These are phyloP conservation scores for Protea cynaroides DNA, from an alignment of 164 flowering plant genomes.

Conservation along the genomic window DNA sequence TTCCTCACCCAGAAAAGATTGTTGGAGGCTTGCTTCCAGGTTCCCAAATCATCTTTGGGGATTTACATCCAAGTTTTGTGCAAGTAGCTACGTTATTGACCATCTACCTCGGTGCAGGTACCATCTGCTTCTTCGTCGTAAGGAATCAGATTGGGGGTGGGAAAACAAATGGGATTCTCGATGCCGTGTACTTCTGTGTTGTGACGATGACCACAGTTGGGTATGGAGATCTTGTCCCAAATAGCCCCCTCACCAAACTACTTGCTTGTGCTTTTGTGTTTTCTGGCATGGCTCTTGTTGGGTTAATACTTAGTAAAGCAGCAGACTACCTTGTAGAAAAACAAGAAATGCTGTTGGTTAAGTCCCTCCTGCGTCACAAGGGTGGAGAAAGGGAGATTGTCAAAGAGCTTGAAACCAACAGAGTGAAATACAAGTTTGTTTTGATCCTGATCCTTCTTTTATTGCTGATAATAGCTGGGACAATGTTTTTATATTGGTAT, in stretches of 20 bases:
- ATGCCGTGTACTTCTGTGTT: conserved; percentile 71
- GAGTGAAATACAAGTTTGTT: conserved; percentile 42
- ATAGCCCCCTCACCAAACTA: conserved; percentile 42
- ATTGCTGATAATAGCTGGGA: conserved; percentile 45
- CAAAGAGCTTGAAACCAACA: conserved; percentile 46
- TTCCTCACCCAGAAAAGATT: conserved; percentile 9
- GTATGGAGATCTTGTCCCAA: conserved; percentile 84
- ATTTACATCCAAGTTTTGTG: conserved; percentile 38
- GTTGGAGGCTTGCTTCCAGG: conserved; percentile 14
- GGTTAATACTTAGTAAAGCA: conserved; percentile 55
- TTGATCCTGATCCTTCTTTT: conserved; percentile 24
- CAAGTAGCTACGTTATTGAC: conserved; percentile 33
- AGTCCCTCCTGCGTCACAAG: conserved; percentile 31
- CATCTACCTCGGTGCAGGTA: conserved; percentile 51
- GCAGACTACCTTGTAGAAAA: conserved; percentile 76
- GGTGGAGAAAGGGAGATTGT: conserved; percentile 33
- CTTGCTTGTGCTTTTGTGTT: conserved; percentile 78
- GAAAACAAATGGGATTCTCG: conserved; percentile 66
- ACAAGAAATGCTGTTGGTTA: conserved; percentile 53
- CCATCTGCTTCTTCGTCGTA: conserved; percentile 45
- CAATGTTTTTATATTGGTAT: conserved; percentile 33
- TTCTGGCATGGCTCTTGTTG: conserved; percentile 66
- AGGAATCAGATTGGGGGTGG: conserved; percentile 54
- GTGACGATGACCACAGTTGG: conserved; percentile 96
- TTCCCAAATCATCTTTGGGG: conserved; percentile 24